Conservation (phyloP, 2,329 filamentous ascomycete genomes). For the Plenodomus tracheiphilus region DNA sequence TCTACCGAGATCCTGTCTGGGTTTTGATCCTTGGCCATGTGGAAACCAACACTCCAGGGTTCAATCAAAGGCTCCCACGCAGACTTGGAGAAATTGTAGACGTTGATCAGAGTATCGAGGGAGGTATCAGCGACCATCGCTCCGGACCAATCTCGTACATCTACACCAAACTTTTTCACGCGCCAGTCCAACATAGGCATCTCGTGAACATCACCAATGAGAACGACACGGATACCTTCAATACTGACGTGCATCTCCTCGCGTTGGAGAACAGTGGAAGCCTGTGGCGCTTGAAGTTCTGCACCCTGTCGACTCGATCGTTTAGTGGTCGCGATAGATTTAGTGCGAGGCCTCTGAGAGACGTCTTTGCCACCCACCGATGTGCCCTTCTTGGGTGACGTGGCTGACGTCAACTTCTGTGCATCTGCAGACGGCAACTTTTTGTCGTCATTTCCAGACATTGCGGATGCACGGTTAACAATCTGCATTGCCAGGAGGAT, state of each 20-base stretch:
- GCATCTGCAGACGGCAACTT: conserved; percentile 56
- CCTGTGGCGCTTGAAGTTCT: conserved; percentile 57
- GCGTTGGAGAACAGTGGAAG: conserved; percentile 61
- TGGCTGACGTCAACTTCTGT: conserved; percentile 59
- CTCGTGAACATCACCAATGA: conserved; percentile 96
- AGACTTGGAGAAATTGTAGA: conserved; percentile 99
- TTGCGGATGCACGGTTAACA: conserved; percentile 83
- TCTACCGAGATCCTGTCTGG: conserved; percentile 82
- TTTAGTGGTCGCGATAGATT: conserved; percentile 51
- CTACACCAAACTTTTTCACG: conserved; percentile 83
- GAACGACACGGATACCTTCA: conserved; percentile 85
- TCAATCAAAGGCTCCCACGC: conserved; percentile 97
- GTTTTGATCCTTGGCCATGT: conserved; percentile 76
- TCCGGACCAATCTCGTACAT: conserved; percentile 88
- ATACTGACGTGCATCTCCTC: conserved; percentile 87
- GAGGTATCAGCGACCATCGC: conserved; percentile 83
- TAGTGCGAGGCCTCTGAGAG: conserved; percentile 51
- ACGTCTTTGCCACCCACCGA: conserved; percentile 52
- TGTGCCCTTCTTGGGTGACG: conserved; percentile 52
- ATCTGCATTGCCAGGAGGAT: conserved; percentile 94
- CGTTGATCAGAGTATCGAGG: conserved; percentile 93
- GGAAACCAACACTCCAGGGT: conserved; percentile 93
- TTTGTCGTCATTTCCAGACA: conserved; percentile 63
- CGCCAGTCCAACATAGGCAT: conserved; percentile 92
- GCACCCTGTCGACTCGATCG: conserved; percentile 57